These are phyloP conservation scores for Ophioceras dolichostomum DNA, from an alignment of 2,329 filamentous ascomycete species.

Conservation along the genomic window DNA sequence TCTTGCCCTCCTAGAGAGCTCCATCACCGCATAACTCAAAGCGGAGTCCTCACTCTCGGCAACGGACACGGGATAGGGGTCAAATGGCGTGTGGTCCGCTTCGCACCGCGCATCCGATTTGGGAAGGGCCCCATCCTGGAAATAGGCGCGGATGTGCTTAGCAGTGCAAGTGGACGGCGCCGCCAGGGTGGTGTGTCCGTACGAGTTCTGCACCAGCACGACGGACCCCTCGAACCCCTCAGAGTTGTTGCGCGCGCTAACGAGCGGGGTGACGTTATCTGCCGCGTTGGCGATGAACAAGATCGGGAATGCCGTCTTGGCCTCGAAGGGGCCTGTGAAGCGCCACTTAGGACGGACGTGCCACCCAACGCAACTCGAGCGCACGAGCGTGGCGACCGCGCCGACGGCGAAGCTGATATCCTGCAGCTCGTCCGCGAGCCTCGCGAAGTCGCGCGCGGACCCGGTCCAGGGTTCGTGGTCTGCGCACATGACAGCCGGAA, in stretches of 20 bases:
- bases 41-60: background rate
- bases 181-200: slow-evolving; percentile 37
- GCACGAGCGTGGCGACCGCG: slow-evolving; percentile 27
- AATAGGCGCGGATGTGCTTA: slow-evolving; percentile 26
- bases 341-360: slow-evolving; percentile 22
- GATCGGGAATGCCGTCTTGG: slow-evolving; percentile 25
- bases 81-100: slow-evolving; percentile 4
- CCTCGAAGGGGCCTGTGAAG: slow-evolving; percentile 20
- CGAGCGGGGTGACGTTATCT: slow-evolving; percentile 33
- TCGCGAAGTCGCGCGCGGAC: slow-evolving; percentile 20
- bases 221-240: slow-evolving; percentile 29
- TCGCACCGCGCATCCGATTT: slow-evolving; percentile 3
- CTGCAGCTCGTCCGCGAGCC: slow-evolving; percentile 19
- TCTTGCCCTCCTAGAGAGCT: background rate
- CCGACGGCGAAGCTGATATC: slow-evolving; percentile 28
- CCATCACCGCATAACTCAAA: background rate
- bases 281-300: slow-evolving; percentile 28
- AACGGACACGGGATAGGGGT: background rate
- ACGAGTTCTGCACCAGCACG: slow-evolving; percentile 35
- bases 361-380: slow-evolving; percentile 26
- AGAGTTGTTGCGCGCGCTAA: slow-evolving; percentile 25
- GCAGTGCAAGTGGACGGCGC: slow-evolving; percentile 31
- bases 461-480: slow-evolving; percentile 20
- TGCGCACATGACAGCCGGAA: slow-evolving; percentile 32
- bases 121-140: slow-evolving; percentile 33